Evolutionary conservation across 2,329 filamentous ascomycete species (phyloP), one percentile per base, ranked within the genome.

Genomic region (Ophiostoma fasciatum): DNA sequence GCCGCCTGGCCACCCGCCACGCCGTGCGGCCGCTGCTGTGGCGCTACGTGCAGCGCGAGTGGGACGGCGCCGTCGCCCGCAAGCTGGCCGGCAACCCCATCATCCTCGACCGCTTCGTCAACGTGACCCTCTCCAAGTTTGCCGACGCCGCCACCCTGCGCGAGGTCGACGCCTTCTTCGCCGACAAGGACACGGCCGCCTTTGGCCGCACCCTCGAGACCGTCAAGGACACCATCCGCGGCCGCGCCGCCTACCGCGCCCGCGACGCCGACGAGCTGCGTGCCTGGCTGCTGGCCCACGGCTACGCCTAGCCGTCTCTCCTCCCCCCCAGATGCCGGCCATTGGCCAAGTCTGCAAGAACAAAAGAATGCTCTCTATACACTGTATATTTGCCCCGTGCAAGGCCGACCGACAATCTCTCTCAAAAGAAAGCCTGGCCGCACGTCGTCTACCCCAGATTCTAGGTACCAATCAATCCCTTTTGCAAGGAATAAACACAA

Each of bases 171-270:
- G 55, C 60, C 3, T 98, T 98, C 66, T 98, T 96, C 64, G 67
- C 71, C 48, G 70, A 71, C 49, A 93, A 88, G 64, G 82, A 96
- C 51, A 88, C 81, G 14, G 74, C 74, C 49, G 81, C 77, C 33
- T 96, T 87, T 57, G 82, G 92, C 54, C 77, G 90, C 37, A 87
- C 83, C 4, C 60, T 98, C 35, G 78, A 79, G 45, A 83, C 92
- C 45, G 78, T 88, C 43, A 77, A 78, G 54, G 90, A 96, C 54
- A 85, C 78, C 43, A 82, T 96, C 45, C 72, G 77, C 28, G 83
- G 81, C 10, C 78, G 87, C 49, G 84, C 84, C 5, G 74, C 74
- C 28, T 98, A 94, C 63, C 77, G 76, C 53, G 64, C 75, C 56
- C 71, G 90, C 38, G 90, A 96, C 55, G 66, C 74, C 38, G 66